Evolutionary conservation across 73 alveolate species (phyloP).

Genomic region (Symbiodinium pilosum): DNA sequence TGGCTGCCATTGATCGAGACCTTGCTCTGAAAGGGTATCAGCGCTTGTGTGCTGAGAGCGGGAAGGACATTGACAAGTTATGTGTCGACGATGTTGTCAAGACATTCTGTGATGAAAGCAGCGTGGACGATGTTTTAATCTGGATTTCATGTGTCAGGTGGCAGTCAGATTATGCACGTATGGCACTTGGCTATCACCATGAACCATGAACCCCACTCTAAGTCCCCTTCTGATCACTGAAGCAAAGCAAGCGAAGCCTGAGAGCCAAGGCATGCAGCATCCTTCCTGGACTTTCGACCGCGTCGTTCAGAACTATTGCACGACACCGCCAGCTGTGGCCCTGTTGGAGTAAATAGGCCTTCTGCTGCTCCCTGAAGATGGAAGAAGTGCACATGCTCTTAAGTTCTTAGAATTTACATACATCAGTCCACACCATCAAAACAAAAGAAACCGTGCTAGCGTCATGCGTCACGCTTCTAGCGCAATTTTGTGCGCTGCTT

Average conservation of each 20-base stretch:
- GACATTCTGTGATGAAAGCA: conserved; percentile 74
- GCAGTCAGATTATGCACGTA: too few relatives aligned
- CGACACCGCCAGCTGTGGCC: conserved; percentile 26
- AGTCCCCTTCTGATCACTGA: too few relatives aligned
- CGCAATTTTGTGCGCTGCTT: too few relatives aligned
- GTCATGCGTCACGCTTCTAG: too few relatives aligned
- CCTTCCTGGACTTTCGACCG: conserved; percentile 80
- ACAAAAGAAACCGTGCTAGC: too few relatives aligned
- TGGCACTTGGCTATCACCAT: too few relatives aligned
- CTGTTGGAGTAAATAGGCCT: not conserved
- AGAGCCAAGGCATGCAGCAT: conserved; percentile 75
- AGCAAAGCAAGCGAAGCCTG: not conserved
- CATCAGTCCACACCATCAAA: too few relatives aligned
- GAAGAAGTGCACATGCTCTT: too few relatives aligned
- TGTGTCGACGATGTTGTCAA: conserved; percentile 43
- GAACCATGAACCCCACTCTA: not conserved
- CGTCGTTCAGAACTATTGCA: conserved; percentile 58
- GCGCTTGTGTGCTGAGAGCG: conserved; percentile 21
- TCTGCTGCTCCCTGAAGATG: too few relatives aligned
- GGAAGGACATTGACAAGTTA: not conserved
- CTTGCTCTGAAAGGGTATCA: conserved; percentile 22
- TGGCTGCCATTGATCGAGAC: not conserved
- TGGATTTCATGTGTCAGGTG: too few relatives aligned
- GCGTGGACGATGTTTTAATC: not conserved
- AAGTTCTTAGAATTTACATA: too few relatives aligned